Evolutionary conservation across 371 early-diverging fungal species (phyloP), one percentile per base, ranked within the genome.

Genomic region (Apophysomyces elegans): DNA sequence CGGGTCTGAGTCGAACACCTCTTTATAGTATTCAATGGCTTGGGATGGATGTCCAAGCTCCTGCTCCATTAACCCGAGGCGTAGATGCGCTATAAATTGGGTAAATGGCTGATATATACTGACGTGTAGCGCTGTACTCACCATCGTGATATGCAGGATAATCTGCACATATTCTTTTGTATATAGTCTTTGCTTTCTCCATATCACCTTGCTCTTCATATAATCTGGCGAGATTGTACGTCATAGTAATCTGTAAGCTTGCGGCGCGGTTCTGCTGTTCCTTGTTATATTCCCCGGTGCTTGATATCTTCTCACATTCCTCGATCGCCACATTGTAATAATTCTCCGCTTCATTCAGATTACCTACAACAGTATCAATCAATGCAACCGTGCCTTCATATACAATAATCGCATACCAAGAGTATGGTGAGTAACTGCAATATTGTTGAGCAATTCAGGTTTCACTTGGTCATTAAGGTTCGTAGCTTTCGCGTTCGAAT

Each of bases 161-260:
- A n/a, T 76, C 77, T 36, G 68, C 71, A 5, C 89, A 65, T 6
- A 95, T 80, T 5, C 82, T 74, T 39, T 77, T 68, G 81, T 95
- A 93, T 43, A 90, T 77, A 3, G 77, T 75, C 56, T 74, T 78
- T 1, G 97, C 98, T 59, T 86, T 76, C 18, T 80, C 77, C 26
- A 75, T 67, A 26, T 89, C 82, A 1, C 88, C 84, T 12, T 73
- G 70, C 12, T 80, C 83, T 72, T 97, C 98, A 56, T 86, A 84
- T 14, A 93, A 71, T n/a, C 94, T 86, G 1, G 89, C 96, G 13
- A 91, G 71, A 70, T 96, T 97, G 76, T 94, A 96, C 16, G 74
- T 76, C n/a, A 95, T 79, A 0, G 93, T 92, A 0, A 79, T 47
- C 43, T 77, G 68, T 12, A 76, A 44, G 37, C 54, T 80, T 66